Percentiles rank a stretch among this genome's conserved stretches.
phyloP scores from a whole-genome alignment of 2,329 filamentous ascomycete species.

The Chaetomiaceae sp. region DNA sequence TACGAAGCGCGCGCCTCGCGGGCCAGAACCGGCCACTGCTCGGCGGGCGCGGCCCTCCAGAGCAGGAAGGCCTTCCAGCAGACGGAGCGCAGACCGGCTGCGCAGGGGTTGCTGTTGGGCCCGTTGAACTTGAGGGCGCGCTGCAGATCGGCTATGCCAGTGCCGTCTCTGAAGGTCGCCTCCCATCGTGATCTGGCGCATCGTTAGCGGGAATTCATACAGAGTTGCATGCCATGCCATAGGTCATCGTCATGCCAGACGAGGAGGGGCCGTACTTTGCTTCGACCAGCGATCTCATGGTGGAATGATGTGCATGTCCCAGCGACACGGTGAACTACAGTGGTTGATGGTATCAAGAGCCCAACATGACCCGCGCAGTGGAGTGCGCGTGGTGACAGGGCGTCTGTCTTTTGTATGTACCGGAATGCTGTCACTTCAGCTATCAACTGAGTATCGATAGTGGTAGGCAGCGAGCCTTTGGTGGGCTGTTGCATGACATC shows the following conservation, averaged over 20 bases:
- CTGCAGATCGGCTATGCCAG: slow-evolving; percentile 55
- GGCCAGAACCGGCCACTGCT: slow-evolving; percentile 63
- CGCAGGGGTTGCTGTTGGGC: slow-evolving; percentile 55
- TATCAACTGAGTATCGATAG: no score
- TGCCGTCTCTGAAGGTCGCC: slow-evolving; percentile 52
- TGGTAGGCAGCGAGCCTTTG: no score
- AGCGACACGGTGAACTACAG: background rate
- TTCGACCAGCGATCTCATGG: slow-evolving; percentile 50
- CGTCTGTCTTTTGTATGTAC: background rate
- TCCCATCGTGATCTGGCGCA: slow-evolving; percentile 60
- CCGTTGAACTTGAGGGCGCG: slow-evolving; percentile 57
- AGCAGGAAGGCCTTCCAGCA: slow-evolving; percentile 92
- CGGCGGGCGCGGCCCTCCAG: slow-evolving; percentile 59
- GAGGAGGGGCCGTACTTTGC: slow-evolving; percentile 37
- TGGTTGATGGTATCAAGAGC: background rate
- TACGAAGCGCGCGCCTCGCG: slow-evolving; percentile 69
- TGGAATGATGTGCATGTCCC: slow-evolving; percentile 9
- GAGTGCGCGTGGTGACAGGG: background rate
- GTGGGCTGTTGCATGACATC: no score
- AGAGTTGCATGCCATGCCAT: no score
- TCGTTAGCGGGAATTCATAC: background rate
- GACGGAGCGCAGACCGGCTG: slow-evolving; percentile 71
- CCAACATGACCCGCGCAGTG: background rate
- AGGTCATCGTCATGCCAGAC: background rate
- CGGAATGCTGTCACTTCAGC: no score